Evolutionary conservation across 257 asterid genomes (phyloP), one percentile per base, ranked within the genome.

Genomic region (Asclepias syriaca): DNA sequence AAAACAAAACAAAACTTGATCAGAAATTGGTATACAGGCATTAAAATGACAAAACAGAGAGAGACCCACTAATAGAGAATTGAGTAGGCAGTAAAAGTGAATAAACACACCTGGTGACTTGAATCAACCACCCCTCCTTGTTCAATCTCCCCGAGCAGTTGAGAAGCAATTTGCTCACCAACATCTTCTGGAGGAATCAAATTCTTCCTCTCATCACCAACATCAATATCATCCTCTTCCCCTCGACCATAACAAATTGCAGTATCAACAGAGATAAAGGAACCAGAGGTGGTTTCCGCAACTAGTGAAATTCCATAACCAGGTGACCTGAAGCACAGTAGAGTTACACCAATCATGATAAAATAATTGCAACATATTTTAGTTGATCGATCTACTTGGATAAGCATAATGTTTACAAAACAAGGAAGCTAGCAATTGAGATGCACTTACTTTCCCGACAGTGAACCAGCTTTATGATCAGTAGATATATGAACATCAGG

Each of bases 121-220:
- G 99, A 92, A 87, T 92, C 99, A 46, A 95, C 97, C 9, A 95
- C 96, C n/a, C 97, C 99, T 11, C 98, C 97, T 77, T 90, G 93
- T 76, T 92, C 89, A 74, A 95, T 87, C 88, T 92, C 96, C 50
- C 72, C 77, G 40, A 95, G 79, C 58, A 95, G 82, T 18, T 74
- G 69, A 27, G 85, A 79, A 48, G 98, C 97, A 55, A 86, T 81
- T 76, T 87, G 80, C 83, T 80, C 89, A 50, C 98, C 98, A 14
- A 85, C 65, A 43, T 87, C 94, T 46, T 70, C 96, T 1, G 99
- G 91, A 43, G 89, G 92, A 69, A 78, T 83, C 75, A 87, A 77
- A 56, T 82, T 85, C 79, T 78, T 81, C 81, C 84, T 79, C 43
- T 76, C 82, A 63, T 84, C 89, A 12, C 83, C 90, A 24, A 24